phyloP scores from a whole-genome alignment of 225 moss, liverwort and hornwort species.

The Pseudisothecium myosuroides region DNA sequence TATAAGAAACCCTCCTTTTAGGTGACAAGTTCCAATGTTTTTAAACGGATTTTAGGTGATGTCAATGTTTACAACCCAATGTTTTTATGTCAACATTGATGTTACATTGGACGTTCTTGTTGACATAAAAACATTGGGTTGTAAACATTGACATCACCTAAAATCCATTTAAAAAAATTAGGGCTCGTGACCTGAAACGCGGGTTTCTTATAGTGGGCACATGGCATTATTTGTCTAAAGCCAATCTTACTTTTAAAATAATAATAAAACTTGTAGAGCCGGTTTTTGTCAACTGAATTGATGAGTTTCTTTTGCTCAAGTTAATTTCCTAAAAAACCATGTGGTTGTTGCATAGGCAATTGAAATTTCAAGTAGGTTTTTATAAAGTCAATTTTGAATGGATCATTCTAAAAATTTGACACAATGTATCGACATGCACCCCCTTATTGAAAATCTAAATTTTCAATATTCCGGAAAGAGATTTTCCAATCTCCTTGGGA shows the following conservation, averaged over 20 bases:
- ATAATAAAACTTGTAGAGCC: rapidly evolving
- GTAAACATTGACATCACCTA: too few relatives aligned
- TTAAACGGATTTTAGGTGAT: too few relatives aligned
- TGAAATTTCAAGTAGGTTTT: not conserved
- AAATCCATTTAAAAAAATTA: too few relatives aligned
- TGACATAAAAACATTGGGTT: too few relatives aligned
- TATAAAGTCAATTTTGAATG: not conserved
- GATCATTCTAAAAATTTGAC: rapidly evolving
- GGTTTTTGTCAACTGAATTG: rapidly evolving
- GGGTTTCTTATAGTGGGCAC: too few relatives aligned
- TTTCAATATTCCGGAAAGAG: rapidly evolving
- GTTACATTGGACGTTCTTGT: too few relatives aligned
- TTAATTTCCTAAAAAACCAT: not conserved
- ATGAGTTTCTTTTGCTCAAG: not conserved
- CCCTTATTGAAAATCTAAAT: not conserved
- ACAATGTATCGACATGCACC: not conserved
- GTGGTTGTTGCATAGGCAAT: not conserved
- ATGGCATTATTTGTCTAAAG: not conserved
- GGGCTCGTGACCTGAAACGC: too few relatives aligned
- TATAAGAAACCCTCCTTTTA: too few relatives aligned
- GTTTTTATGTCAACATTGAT: too few relatives aligned
- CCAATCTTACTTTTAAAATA: not conserved
- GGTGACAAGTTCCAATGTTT: too few relatives aligned
- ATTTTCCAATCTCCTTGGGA: not conserved
- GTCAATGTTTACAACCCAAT: too few relatives aligned